These are phyloP conservation scores for Candida sp. DNA, from an alignment of 1,139 yeast genomes.

Conservation along the genomic window DNA sequence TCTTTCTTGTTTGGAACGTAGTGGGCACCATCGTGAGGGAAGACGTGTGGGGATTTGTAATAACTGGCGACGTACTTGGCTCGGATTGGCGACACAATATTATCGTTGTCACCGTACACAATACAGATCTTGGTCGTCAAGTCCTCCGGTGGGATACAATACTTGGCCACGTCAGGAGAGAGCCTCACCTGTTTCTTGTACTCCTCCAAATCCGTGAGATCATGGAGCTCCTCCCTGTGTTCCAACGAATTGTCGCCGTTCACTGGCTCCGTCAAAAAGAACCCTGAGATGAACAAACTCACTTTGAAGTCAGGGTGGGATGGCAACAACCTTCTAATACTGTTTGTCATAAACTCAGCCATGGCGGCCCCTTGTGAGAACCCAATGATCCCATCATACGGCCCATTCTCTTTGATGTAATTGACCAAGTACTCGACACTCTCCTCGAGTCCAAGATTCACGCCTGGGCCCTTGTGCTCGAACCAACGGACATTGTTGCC, in stretches of 20 bases:
- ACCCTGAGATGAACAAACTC: slow-evolving; percentile 57
- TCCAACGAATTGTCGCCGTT: slow-evolving; percentile 10
- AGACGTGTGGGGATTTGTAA: slow-evolving; percentile 20
- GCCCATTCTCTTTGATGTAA: slow-evolving; percentile 73
- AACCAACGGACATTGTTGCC: slow-evolving; percentile 59
- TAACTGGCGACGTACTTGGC: slow-evolving; percentile 26
- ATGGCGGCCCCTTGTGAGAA: slow-evolving; percentile 96
- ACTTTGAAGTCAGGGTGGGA: slow-evolving; percentile 46
- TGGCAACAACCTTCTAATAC: slow-evolving; percentile 42
- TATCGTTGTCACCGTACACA: slow-evolving; percentile 37
- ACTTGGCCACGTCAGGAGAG: slow-evolving; percentile 19
- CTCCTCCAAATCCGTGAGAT: slow-evolving; percentile 24
- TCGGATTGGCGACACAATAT: slow-evolving; percentile 37
- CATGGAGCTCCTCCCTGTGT: slow-evolving; percentile 22
- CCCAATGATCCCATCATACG: slow-evolving; percentile 87
- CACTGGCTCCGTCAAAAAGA: slow-evolving; percentile 52
- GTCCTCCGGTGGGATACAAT: slow-evolving; percentile 20
- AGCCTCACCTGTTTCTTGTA: slow-evolving; percentile 24
- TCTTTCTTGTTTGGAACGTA: slow-evolving; percentile 32
- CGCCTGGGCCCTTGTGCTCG: slow-evolving; percentile 28
- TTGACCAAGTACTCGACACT: slow-evolving; percentile 47
- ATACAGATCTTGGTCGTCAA: slow-evolving; percentile 28
- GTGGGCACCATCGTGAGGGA: slow-evolving; percentile 45
- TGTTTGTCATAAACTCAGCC: slow-evolving; percentile 59
- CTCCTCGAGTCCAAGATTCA: slow-evolving; percentile 36